Percentiles rank a stretch among this genome's conserved stretches.
Conservation (phyloP, 1,284 basidiomycete genomes). For the Pholiota adiposa region DNA sequence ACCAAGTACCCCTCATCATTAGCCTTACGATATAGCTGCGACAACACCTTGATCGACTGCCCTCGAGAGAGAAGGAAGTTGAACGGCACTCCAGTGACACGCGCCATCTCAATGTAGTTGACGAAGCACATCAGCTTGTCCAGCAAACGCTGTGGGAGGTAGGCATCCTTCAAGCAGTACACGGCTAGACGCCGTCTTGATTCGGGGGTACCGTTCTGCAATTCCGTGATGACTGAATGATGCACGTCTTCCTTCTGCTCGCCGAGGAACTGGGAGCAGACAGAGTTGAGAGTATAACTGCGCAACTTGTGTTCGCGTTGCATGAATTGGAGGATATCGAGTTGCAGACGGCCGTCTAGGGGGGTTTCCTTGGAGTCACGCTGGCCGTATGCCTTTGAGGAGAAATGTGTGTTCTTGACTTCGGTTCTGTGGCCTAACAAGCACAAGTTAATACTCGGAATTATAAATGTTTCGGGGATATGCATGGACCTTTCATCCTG, state of each 20-base stretch:
- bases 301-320: constrained; percentile 95
- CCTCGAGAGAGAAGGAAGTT: constrained; percentile 91
- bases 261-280: constrained; percentile 93
- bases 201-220: constrained; percentile 94
- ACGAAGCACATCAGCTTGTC: constrained; percentile 98
- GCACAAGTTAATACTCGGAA: constrained; percentile 2
- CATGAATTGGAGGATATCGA: constrained; percentile 95
- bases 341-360: constrained; percentile 89
- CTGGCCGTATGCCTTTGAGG: constrained; percentile 94
- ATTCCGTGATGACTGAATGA: constrained; percentile 94
- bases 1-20: constrained; percentile 88
- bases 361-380: constrained; percentile 92
- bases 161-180: constrained; percentile 97
- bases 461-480: not conserved
- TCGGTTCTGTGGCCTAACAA: constrained; percentile 71
- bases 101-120: constrained; percentile 95
- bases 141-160: constrained; percentile 90
- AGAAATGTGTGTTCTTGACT: constrained; percentile 92
- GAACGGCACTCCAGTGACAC: constrained; percentile 98
- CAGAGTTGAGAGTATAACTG: constrained; percentile 94
- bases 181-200: constrained; percentile 89
- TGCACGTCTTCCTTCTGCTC: constrained; percentile 99
- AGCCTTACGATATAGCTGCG: constrained; percentile 89
- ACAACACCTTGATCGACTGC: constrained; percentile 96
- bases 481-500: constrained; percentile 64